These are phyloP conservation scores for Plasmodium blacklocki DNA, from an alignment of 169 alveolate species.

Conservation along the genomic window DNA sequence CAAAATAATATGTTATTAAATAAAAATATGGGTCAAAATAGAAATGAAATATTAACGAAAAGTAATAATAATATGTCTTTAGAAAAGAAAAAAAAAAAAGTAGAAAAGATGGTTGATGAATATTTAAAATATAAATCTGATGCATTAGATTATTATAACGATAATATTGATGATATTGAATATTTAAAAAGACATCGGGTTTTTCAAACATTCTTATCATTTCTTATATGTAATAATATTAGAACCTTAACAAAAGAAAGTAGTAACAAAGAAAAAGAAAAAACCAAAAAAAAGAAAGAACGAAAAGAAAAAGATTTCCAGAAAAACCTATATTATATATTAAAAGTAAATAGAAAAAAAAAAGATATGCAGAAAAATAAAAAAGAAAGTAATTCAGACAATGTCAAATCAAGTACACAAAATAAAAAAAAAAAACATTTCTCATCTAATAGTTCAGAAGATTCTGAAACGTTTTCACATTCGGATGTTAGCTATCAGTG, in stretches of 20 bases:
- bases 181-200: conserved; percentile 66
- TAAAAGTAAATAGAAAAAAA: conserved; percentile 70
- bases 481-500: conserved; percentile 93
- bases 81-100: conserved; percentile 34
- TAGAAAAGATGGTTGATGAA: conserved; percentile 73
- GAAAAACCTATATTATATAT: conserved; percentile 74
- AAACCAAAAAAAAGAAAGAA: conserved; percentile 69
- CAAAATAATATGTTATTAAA: conserved; percentile 28
- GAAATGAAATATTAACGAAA: conserved; percentile 20
- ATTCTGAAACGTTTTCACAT: conserved; percentile 68
- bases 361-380: conserved; percentile 40
- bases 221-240: conserved; percentile 84
- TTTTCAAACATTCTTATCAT: conserved; percentile 81
- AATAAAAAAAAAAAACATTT: conserved; percentile 10
- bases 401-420: not conserved
- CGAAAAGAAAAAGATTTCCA: conserved; percentile 77
- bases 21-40: conserved; percentile 13
- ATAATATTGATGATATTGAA: conserved; percentile 63
- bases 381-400: conserved; percentile 2
- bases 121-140: conserved; percentile 44
- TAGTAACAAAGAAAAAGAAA: conserved; percentile 24
- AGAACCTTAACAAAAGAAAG: conserved; percentile 77
- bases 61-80: not conserved
- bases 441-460: conserved; percentile 52
- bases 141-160: conserved; percentile 60